Evolutionary conservation across 2,329 filamentous ascomycete species (phyloP).

Genomic region (Fusarium incarnatum): DNA sequence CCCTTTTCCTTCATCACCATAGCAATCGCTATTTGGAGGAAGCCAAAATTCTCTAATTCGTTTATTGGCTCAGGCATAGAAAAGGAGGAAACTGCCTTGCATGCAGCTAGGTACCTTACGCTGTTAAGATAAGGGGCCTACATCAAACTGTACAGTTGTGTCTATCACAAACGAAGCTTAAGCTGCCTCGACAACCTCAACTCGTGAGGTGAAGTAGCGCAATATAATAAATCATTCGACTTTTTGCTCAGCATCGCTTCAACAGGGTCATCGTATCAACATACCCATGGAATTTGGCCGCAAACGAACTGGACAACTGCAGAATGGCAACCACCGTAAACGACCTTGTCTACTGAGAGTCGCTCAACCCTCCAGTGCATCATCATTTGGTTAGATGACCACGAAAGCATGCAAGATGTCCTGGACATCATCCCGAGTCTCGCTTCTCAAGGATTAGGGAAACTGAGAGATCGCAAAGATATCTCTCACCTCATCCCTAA

Average conservation of each 20-base stretch:
- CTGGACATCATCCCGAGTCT: background rate
- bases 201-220: background rate
- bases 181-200: background rate
- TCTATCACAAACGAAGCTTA: background rate
- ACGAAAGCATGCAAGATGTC: background rate
- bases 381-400: background rate
- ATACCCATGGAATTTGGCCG: too few species aligned
- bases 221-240: background rate
- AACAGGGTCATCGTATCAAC: background rate
- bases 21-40: background rate
- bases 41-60: background rate
- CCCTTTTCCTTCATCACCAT: background rate
- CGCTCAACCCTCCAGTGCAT: background rate
- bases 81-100: background rate
- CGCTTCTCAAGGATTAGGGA: background rate
- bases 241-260: background rate
- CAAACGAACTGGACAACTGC: background rate
- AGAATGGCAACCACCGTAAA: background rate
- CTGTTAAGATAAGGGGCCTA: background rate
- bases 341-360: too few species aligned
- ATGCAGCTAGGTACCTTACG: background rate
- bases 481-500: background rate
- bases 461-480: background rate
- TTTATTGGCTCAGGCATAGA: background rate
- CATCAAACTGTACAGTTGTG: background rate